Percentiles rank a stretch among this genome's conserved stretches.
These are phyloP conservation scores for Podaxis pistillaris DNA, from an alignment of 768 basidiomycete species.

Conservation along the genomic window DNA sequence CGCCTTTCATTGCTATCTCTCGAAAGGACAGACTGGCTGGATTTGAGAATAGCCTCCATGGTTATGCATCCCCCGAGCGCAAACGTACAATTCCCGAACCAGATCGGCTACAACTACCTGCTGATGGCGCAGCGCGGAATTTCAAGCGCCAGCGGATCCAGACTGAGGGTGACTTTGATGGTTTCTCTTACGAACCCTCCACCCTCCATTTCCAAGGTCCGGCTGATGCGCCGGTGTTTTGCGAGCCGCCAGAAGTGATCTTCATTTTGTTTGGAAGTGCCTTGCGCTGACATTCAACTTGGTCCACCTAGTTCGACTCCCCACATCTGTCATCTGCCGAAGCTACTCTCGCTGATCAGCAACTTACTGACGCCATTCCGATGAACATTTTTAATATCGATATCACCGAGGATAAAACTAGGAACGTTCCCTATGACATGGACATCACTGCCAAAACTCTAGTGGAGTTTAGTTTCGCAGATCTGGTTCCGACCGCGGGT, in stretches of 20 bases:
- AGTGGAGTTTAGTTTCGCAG: neutral
- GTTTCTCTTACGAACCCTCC: constrained; percentile 6
- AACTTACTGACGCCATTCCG: neutral
- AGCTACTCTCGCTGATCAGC: neutral
- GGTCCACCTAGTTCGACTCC: too few species aligned
- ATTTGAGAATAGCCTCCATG: neutral
- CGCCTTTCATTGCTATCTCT: constrained; percentile 4
- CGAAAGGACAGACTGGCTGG: neutral
- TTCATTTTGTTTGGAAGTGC: neutral
- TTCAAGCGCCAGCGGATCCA: neutral
- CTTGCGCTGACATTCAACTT: neutral
- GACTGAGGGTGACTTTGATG: neutral
- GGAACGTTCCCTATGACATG: neutral
- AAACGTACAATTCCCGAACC: neutral
- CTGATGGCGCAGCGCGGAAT: too few species aligned
- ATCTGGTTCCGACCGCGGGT: neutral
- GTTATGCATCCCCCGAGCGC: neutral
- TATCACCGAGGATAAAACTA: neutral
- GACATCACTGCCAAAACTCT: neutral
- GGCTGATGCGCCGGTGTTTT: neutral
- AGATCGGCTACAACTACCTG: neutral
- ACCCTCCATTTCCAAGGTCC: neutral
- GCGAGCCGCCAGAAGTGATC: neutral
- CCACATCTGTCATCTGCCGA: neutral
- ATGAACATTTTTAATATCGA: neutral